A percentile compares a stretch with the other conserved stretches of the same genome.
Evolutionary conservation across 2,329 filamentous ascomycete species (phyloP).

Genomic region (Fusarium humuli): DNA sequence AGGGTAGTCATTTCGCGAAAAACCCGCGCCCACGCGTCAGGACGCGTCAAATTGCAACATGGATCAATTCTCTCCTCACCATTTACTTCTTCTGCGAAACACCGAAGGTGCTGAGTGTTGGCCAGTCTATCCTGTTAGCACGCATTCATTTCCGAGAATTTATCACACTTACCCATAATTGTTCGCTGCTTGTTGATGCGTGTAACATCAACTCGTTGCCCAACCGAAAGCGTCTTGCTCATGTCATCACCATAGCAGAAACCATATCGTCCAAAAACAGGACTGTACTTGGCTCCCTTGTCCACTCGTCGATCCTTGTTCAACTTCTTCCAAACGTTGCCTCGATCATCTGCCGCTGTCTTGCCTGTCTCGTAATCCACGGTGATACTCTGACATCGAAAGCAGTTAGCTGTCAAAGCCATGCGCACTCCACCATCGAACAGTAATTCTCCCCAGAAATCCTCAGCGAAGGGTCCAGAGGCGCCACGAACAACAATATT

Average conservation of each 20-base stretch:
- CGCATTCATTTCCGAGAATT: rapidly evolving
- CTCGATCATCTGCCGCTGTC: constrained; percentile 35
- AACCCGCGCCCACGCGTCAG: neutral
- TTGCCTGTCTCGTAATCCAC: constrained; percentile 41
- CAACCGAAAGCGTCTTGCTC: constrained; percentile 7
- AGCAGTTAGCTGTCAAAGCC: constrained; percentile 41
- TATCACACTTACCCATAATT: constrained; percentile 28
- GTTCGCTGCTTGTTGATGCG: constrained; percentile 32
- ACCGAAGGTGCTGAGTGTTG: constrained; percentile 29
- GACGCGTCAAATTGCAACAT: neutral
- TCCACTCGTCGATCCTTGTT: constrained; percentile 44
- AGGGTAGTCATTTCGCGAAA: neutral
- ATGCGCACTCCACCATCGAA: constrained; percentile 35
- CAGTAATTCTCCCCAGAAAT: constrained; percentile 39
- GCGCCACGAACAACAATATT: constrained; percentile 42
- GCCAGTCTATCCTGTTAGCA: constrained; percentile 33
- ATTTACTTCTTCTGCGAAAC: constrained; percentile 25
- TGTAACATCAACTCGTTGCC: constrained; percentile 30
- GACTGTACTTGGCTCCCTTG: constrained; percentile 40
- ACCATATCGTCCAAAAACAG: constrained; percentile 43
- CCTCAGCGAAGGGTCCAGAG: constrained; percentile 31
- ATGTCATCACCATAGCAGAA: constrained; percentile 37
- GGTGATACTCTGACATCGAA: constrained; percentile 43
- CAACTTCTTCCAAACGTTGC: constrained; percentile 42
- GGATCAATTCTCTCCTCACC: neutral